phyloP scores from a whole-genome alignment of 2,329 filamentous ascomycete genomes.

The Alternaria rosae region DNA sequence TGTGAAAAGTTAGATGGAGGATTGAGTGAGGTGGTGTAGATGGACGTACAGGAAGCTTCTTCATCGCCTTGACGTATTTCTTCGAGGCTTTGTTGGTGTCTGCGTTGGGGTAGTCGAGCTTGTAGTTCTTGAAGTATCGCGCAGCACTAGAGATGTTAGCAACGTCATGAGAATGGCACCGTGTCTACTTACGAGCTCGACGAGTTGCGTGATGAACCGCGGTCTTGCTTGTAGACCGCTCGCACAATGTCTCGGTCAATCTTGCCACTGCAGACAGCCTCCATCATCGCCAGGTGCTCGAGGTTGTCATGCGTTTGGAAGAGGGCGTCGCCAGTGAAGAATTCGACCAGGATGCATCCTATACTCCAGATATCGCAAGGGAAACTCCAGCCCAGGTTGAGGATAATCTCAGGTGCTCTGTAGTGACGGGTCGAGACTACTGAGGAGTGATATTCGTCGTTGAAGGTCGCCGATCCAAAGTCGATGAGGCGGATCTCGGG shows the following conservation, averaged over 20 bases:
- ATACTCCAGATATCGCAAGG: slow-evolving; percentile 75
- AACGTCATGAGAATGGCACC: neutral
- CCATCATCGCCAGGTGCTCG: slow-evolving; percentile 75
- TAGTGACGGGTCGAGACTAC: slow-evolving; percentile 73
- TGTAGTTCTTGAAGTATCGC: slow-evolving; percentile 64
- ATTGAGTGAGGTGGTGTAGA: neutral
- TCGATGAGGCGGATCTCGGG: slow-evolving; percentile 73
- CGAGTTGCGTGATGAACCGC: slow-evolving; percentile 58
- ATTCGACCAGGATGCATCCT: slow-evolving; percentile 72
- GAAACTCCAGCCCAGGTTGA: slow-evolving; percentile 72
- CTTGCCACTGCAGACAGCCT: slow-evolving; percentile 65
- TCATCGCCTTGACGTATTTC: slow-evolving; percentile 75
- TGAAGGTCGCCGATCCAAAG: slow-evolving; percentile 72
- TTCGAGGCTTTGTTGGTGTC: slow-evolving; percentile 69
- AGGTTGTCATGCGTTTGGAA: slow-evolving; percentile 75
- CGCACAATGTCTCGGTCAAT: slow-evolving; percentile 64
- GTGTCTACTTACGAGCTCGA: slow-evolving; percentile 61
- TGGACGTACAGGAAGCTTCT: slow-evolving; percentile 63
- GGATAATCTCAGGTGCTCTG: slow-evolving; percentile 71
- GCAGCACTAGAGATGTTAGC: slow-evolving; percentile 43
- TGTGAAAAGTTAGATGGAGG: slow-evolving; percentile 42
- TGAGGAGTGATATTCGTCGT: slow-evolving; percentile 73
- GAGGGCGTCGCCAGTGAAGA: slow-evolving; percentile 72
- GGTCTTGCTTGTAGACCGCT: slow-evolving; percentile 60
- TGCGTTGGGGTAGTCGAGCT: slow-evolving; percentile 68